Evolutionary conservation across 2,329 filamentous ascomycete genomes (phyloP), one percentile per base, ranked within the genome.

Genomic region (Achaetomium macrosporum): DNA sequence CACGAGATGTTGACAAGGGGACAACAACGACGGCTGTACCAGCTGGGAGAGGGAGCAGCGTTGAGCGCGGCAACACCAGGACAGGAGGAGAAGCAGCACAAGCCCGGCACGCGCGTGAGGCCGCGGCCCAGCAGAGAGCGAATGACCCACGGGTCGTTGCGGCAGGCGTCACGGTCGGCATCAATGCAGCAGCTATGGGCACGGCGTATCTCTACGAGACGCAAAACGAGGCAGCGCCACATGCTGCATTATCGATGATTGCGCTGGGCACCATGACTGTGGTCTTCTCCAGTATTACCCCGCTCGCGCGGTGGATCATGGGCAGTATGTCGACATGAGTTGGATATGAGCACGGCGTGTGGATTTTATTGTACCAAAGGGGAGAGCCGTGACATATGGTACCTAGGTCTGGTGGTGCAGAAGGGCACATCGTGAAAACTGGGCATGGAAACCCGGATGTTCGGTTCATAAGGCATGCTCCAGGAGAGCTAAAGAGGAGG

Each of bases 161-260:
- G 0, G 68, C 74, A 0, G 79, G 79, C 35, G 70, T 78, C 35
- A 71, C 77, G 0, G 71, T 81, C 45, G 79, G 79, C 3, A 74
- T 82, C 67, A 83, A 82, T 57, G 77, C 77, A 1, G 78, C 78
- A 0, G 79, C 79, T 3, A 81, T 83, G 77, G 79, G 79, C 2
- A 79, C 79, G 0, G 73, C 79, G 0, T 77, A 79, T 54, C 68
- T 82, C 13, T 80, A 82, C 51, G 77, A 81, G 63, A 72, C 71
- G 8, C 69, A 69, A 49, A 79, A 75, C 57, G 71, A 69, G 1
- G 76, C 78, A 3, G 77, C 77, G 2, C 77, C 79, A 0, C 81
- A 81, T 58, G 76, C 79, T 2, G 77, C 76, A 1, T 64, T 83
- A 15, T 72, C 78, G 1, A 82, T 82, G 79, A 79, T 78, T 7